Conservation (phyloP, 805 yeast genomes). For the Metschnikowia gruessii region DNA sequence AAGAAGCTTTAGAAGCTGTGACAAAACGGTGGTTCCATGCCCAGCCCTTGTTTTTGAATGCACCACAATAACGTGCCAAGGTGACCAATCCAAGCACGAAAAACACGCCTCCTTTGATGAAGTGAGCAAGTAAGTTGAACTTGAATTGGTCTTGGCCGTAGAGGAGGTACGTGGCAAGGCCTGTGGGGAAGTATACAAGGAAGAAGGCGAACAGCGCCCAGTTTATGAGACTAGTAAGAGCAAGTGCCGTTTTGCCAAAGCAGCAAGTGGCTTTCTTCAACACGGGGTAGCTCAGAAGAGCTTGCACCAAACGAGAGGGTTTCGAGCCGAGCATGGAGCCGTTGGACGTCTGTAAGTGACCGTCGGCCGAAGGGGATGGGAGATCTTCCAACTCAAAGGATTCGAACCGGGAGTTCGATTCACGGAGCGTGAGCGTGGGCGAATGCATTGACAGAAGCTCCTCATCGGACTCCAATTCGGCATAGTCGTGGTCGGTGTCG, state of each 20-base stretch:
- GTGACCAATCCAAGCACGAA: slow-evolving; percentile 70
- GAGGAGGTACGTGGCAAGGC: slow-evolving; percentile 61
- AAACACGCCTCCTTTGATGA: slow-evolving; percentile 94
- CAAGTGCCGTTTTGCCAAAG: slow-evolving; percentile 23
- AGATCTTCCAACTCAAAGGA: slow-evolving; percentile 25
- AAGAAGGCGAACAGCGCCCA: slow-evolving; percentile 64
- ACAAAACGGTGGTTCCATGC: slow-evolving; percentile 69
- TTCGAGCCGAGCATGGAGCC: slow-evolving; percentile 18
- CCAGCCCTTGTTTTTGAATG: slow-evolving; percentile 72
- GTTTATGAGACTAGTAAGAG: slow-evolving; percentile 37
- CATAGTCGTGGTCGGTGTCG: slow-evolving; percentile 14
- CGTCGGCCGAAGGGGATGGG: slow-evolving; percentile 6
- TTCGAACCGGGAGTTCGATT: slow-evolving; percentile 15
- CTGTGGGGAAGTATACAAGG: slow-evolving; percentile 56
- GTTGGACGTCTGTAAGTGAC: slow-evolving; percentile 26
- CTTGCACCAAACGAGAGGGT: slow-evolving; percentile 10
- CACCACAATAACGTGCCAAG: slow-evolving; percentile 87
- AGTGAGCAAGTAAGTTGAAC: slow-evolving; percentile 87
- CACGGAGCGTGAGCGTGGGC: slow-evolving; percentile 16
- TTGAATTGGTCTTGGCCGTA: slow-evolving; percentile 67
- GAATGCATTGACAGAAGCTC: slow-evolving; percentile 16
- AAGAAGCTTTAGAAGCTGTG: slow-evolving; percentile 18
- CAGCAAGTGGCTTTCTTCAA: slow-evolving; percentile 13
- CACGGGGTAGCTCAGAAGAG: slow-evolving; percentile 15
- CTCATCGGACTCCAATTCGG: slow-evolving; percentile 17